Base-by-base conservation (phyloP, 139 green algal species). In the Auxenochlorella protothecoides region DNA sequence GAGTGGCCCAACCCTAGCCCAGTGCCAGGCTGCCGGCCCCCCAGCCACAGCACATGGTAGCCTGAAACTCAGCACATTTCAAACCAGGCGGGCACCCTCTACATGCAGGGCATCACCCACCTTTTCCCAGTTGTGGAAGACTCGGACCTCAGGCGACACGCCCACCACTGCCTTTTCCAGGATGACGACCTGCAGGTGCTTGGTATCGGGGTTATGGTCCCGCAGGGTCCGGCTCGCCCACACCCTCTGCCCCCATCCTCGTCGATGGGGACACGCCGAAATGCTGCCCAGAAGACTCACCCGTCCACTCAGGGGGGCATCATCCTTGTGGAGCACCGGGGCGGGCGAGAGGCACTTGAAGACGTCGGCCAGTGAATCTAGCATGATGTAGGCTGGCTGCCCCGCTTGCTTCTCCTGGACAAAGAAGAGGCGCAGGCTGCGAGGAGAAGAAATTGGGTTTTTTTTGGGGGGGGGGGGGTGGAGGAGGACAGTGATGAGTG, bases 61-160 rank as follows among this genome's bases (percentile, higher is more conserved):
- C 27, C 27, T 44, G 27, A 44, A 44, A 44, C 27, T 44, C 27
- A 44, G 27, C 27, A 44, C 27, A 44, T 44, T 44, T 1, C 27
- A 44, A 44, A 44, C 27, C 27, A 44, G 27, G 27, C 27, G 27
- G 27, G 27, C 27, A 0, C 27, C 27, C 27, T 44, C 27, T 1
- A 44, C 27, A 44, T 44, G 27, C 27, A 44, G 27, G 27, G 27
- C 27, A 44, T 44, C 27, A 44, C 27, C 27, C 27, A 44, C 27
- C 27, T 44, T 7, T 3, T 71, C 66, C 66, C 66, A 71, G 66
- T 71, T 71, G 54, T 71, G 66, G 66, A 71, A 71, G 5, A 55
- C 66, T 12, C 66, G 52, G 53, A 71, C 66, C 13, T 71, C 66
- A 9, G 51, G 51, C 11, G 11, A 16, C 11, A 71, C 14, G 9